phyloP scores from a whole-genome alignment of 2,329 filamentous ascomycete species.

The Geoglossum cookeanum region DNA sequence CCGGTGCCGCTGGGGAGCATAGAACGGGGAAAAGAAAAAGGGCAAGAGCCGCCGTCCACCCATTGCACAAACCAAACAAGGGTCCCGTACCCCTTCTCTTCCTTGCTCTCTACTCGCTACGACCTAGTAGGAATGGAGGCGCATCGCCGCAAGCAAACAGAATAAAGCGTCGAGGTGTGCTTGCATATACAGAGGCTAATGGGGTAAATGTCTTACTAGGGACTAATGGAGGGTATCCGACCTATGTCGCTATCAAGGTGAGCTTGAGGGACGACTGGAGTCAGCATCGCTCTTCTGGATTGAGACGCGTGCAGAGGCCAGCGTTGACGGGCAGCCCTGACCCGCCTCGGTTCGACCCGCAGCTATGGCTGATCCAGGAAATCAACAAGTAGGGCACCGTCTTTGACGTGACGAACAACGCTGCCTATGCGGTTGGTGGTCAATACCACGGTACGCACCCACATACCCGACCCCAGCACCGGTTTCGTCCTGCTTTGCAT shows the following conservation, averaged over 20 bases:
- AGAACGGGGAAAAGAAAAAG: too few relatives aligned
- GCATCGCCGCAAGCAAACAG: too few relatives aligned
- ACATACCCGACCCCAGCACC: not conserved
- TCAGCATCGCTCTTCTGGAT: not conserved
- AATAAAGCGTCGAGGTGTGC: too few relatives aligned
- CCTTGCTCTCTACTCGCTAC: too few relatives aligned
- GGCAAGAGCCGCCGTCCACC: too few relatives aligned
- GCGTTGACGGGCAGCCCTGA: too few relatives aligned
- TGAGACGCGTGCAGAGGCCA: too few relatives aligned
- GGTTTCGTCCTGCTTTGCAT: not conserved
- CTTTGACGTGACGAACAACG: slow-evolving; percentile 85
- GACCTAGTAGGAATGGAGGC: too few relatives aligned
- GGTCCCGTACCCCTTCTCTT: too few relatives aligned
- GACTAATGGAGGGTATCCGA: slow-evolving; percentile 28
- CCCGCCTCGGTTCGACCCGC: not conserved
- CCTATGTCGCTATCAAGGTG: slow-evolving; percentile 40
- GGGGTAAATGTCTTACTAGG: slow-evolving; percentile 14
- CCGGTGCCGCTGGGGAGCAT: too few relatives aligned
- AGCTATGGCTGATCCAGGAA: not conserved
- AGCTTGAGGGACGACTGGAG: not conserved
- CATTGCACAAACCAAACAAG: too few relatives aligned
- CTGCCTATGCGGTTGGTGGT: slow-evolving; percentile 63
- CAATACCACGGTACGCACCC: slow-evolving; percentile 55
- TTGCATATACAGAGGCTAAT: not conserved
- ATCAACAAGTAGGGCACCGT: slow-evolving; percentile 51